Conservation (phyloP, 2,329 filamentous ascomycete species). For the Aspergillus pseudoterreus region DNA sequence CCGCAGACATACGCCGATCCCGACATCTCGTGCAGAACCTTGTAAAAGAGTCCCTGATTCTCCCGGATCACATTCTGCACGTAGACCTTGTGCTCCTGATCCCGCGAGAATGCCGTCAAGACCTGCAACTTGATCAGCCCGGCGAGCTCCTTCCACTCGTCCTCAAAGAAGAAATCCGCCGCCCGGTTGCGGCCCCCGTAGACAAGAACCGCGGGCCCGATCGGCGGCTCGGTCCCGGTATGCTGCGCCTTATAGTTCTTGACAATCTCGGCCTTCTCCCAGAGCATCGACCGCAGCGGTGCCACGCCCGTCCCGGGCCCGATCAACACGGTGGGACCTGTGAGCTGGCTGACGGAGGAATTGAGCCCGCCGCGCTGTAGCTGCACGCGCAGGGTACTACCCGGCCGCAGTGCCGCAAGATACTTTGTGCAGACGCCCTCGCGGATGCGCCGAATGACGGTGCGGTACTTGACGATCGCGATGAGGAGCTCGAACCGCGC, state of each 20-base stretch:
- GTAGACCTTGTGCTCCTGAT: slow-evolving; percentile 62
- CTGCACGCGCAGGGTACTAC: slow-evolving; percentile 58
- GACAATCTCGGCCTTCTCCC: slow-evolving; percentile 57
- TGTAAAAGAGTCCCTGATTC: slow-evolving; percentile 48
- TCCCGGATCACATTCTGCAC: slow-evolving; percentile 62
- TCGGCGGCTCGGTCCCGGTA: slow-evolving; percentile 21
- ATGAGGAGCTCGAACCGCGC: slow-evolving; percentile 69
- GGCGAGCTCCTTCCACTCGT: slow-evolving; percentile 64
- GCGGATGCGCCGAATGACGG: slow-evolving; percentile 76
- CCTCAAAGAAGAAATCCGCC: slow-evolving; percentile 76
- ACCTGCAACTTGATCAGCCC: slow-evolving; percentile 49
- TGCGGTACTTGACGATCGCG: slow-evolving; percentile 87
- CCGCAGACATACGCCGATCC: slow-evolving; percentile 53
- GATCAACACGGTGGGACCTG: slow-evolving; percentile 67
- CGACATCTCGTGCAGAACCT: slow-evolving; percentile 47
- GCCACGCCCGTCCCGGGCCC: slow-evolving; percentile 85
- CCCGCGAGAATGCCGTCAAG: slow-evolving; percentile 66
- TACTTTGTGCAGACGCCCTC: slow-evolving; percentile 90
- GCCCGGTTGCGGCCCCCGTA: slow-evolving; percentile 75
- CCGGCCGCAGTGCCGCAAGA: slow-evolving; percentile 60
- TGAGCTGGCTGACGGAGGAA: slow-evolving; percentile 44
- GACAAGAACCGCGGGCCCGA: slow-evolving; percentile 61
- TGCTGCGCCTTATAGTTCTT: slow-evolving; percentile 28
- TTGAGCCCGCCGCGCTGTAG: slow-evolving; percentile 53
- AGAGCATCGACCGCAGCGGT: slow-evolving; percentile 76